A percentile compares a stretch with the other conserved stretches of the same genome.
Conservation (phyloP, 441 rosid species). For the Adansonia grandidieri region DNA sequence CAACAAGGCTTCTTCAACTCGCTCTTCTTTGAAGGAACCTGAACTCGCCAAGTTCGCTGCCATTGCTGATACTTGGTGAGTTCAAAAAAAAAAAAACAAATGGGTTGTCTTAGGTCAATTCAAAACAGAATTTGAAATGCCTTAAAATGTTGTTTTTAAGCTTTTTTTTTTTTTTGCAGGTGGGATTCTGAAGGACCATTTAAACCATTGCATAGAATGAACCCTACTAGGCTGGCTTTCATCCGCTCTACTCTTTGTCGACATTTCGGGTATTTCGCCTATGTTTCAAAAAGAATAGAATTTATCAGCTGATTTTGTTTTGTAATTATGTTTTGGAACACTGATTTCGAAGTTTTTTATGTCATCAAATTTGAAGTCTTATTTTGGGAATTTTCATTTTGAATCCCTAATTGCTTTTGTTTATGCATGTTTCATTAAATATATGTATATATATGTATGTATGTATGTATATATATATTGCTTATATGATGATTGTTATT, state of each 20-base stretch:
- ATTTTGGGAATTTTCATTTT: conserved; percentile 4
- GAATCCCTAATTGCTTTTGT: background rate
- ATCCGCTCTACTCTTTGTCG: conserved; percentile 85
- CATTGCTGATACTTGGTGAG: conserved; percentile 84
- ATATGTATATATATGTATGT: background rate
- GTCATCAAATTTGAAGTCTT: background rate
- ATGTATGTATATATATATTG: too few species aligned
- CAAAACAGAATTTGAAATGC: background rate
- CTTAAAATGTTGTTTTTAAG: background rate
- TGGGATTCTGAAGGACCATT: conserved; percentile 94
- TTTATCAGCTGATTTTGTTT: background rate
- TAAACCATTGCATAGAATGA: conserved; percentile 81
- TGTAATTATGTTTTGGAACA: background rate
- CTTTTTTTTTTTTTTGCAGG: conserved; percentile 44
- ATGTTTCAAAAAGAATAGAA: background rate
- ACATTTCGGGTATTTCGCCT: conserved; percentile 62
- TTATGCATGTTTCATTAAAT: background rate
- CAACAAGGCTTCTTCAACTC: conserved; percentile 27
- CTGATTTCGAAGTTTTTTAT: background rate
- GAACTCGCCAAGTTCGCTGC: conserved; percentile 92
- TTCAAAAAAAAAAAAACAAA: background rate
- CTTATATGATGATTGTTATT: conserved; percentile 26
- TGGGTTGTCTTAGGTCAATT: background rate
- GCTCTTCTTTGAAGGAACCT: conserved; percentile 65
- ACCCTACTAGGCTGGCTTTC: conserved; percentile 88